Conservation (phyloP, 2,329 filamentous ascomycete species). For the Helicocarpus griseus region DNA sequence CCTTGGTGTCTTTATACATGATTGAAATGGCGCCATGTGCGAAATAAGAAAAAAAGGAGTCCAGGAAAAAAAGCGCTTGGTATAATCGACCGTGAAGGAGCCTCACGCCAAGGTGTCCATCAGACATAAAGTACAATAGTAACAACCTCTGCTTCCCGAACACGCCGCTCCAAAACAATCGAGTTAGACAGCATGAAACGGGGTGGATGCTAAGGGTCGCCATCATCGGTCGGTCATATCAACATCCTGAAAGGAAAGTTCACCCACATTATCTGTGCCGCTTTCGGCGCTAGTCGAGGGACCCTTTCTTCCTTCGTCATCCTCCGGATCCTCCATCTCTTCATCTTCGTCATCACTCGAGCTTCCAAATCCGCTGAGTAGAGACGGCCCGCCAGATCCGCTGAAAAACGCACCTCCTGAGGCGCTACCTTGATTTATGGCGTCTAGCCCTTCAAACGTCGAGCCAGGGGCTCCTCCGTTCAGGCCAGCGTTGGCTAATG, state of each 20-base stretch:
- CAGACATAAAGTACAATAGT: slow-evolving; percentile 7
- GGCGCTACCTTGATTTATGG: slow-evolving; percentile 54
- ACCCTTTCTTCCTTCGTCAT: slow-evolving; percentile 50
- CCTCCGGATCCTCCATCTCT: slow-evolving; percentile 59
- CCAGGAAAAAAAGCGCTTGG: slow-evolving; percentile 7
- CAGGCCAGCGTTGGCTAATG: slow-evolving; percentile 70
- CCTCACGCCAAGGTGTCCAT: neutral
- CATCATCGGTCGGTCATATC: slow-evolving; percentile 50
- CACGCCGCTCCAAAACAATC: neutral
- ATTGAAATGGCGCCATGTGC: slow-evolving; percentile 11
- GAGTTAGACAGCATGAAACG: neutral
- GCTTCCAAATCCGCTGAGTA: slow-evolving; percentile 86
- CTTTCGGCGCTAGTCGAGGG: slow-evolving; percentile 32
- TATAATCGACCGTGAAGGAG: neutral
- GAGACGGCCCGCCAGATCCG: slow-evolving; percentile 52
- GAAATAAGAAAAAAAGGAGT: slow-evolving; percentile 4
- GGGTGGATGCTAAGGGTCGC: neutral
- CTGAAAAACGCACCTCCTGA: slow-evolving; percentile 65
- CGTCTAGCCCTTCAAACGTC: slow-evolving; percentile 51
- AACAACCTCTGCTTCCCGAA: slow-evolving; percentile 11
- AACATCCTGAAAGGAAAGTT: slow-evolving; percentile 51
- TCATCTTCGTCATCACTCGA: slow-evolving; percentile 95
- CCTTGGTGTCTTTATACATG: slow-evolving; percentile 17
- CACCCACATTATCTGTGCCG: slow-evolving; percentile 58
- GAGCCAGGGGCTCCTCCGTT: slow-evolving; percentile 50